A percentile compares a stretch with the other conserved stretches of the same genome.
Conservation (phyloP, 2,329 filamentous ascomycete species). For the Ilyonectria mors-panacis region DNA sequence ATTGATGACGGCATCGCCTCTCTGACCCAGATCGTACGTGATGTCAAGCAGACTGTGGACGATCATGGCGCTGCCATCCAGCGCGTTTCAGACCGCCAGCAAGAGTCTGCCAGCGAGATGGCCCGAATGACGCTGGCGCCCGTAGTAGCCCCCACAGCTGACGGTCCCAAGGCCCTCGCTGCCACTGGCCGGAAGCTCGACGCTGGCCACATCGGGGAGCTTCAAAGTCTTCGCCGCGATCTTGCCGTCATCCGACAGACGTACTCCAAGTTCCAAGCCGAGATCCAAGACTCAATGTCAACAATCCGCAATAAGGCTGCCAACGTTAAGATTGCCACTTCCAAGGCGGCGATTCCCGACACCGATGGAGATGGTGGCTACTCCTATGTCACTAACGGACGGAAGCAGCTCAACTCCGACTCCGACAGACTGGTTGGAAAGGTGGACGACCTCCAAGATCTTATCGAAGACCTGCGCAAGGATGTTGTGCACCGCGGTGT, state of each 20-base stretch:
- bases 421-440: constrained; percentile 91
- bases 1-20: constrained; percentile 92
- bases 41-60: constrained; percentile 86
- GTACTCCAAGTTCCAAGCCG: constrained; percentile 90
- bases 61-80: constrained; percentile 88
- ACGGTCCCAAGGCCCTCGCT: constrained; percentile 55
- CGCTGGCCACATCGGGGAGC: constrained; percentile 78
- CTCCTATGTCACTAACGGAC: constrained; percentile 86
- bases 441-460: constrained; percentile 97
- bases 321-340: constrained; percentile 82
- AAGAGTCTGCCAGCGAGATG: constrained; percentile 91
- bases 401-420: constrained; percentile 88
- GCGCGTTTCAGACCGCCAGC: constrained; percentile 89
- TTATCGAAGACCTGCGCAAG: constrained; percentile 96
- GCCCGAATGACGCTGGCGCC: constrained; percentile 69
- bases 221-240: constrained; percentile 88
- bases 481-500: constrained; percentile 96
- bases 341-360: constrained; percentile 78
- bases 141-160: constrained; percentile 59
- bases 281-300: constrained; percentile 90
- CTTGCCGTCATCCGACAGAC: constrained; percentile 93
- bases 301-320: constrained; percentile 85
- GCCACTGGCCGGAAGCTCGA: constrained; percentile 62
- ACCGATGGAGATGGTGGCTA: constrained; percentile 86
- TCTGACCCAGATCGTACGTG: constrained; percentile 86